These are phyloP conservation scores for Neofusicoccum umdonicola DNA, from an alignment of 2,329 filamentous ascomycete species.

Conservation along the genomic window DNA sequence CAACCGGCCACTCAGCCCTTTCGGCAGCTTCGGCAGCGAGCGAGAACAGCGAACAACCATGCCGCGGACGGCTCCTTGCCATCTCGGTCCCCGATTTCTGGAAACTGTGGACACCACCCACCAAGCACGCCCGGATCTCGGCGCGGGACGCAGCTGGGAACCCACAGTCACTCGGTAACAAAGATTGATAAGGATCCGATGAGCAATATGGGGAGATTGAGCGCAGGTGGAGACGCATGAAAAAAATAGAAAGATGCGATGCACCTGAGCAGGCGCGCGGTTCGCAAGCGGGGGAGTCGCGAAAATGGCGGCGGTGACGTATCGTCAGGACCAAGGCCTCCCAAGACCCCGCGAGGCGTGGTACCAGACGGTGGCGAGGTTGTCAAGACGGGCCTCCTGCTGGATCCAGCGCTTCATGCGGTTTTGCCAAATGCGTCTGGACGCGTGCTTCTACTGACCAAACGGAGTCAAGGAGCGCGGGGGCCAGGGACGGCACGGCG, in stretches of 20 bases:
- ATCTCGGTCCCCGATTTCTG: neutral
- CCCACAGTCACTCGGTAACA: neutral
- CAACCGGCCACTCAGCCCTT: neutral
- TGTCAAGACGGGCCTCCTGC: neutral
- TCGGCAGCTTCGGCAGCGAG: neutral
- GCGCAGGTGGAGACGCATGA: neutral
- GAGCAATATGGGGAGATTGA: constrained; percentile 10
- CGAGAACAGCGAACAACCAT: neutral
- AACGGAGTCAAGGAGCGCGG: neutral
- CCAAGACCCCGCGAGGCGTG: neutral
- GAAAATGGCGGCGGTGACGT: neutral
- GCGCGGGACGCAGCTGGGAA: neutral
- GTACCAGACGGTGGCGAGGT: too few relatives aligned
- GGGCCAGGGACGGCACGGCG: neutral
- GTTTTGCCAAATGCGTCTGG: neutral
- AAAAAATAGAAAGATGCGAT: neutral
- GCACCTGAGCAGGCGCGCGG: constrained; percentile 7
- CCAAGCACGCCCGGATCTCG: neutral
- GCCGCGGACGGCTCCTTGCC: neutral
- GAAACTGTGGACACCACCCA: neutral
- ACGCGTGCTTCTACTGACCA: neutral
- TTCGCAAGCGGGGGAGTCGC: neutral
- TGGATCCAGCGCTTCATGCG: constrained; percentile 7
- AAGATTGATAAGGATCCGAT: neutral
- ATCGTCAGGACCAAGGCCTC: neutral